These are phyloP conservation scores for Panicum virgatum DNA, from an alignment of 202 grass and related monocot genomes.

Conservation along the genomic window DNA sequence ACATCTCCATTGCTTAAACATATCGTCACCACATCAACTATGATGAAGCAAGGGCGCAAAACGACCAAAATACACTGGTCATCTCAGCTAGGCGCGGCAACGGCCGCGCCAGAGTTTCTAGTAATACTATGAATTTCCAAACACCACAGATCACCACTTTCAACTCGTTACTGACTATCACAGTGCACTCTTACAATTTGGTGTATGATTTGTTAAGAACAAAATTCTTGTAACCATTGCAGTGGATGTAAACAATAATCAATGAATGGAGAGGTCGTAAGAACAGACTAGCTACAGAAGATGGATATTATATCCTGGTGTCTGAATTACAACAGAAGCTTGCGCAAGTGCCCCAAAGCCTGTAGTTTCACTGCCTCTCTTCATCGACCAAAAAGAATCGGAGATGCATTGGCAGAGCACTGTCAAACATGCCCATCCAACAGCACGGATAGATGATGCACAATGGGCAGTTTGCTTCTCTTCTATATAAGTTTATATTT, in stretches of 20 bases:
- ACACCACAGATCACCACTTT: not conserved
- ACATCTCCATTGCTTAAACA: too few relatives aligned
- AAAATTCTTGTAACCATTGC: slow-evolving; percentile 8
- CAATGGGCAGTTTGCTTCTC: slow-evolving; percentile 2
- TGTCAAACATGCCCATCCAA: slow-evolving; percentile 51
- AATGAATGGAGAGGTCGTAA: slow-evolving; percentile 48
- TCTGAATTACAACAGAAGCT: slow-evolving; percentile 36
- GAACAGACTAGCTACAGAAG: slow-evolving; percentile 43
- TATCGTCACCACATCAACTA: too few relatives aligned
- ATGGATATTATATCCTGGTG: not conserved
- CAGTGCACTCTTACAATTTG: not conserved
- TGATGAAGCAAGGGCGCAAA: too few relatives aligned
- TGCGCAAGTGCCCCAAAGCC: not conserved
- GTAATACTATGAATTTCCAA: not conserved
- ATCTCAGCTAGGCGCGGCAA: too few relatives aligned
- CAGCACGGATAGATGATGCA: not conserved
- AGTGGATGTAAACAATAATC: slow-evolving; percentile 25
- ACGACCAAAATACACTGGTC: too few relatives aligned
- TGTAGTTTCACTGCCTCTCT: slow-evolving; percentile 21
- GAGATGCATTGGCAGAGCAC: slow-evolving; percentile 36
- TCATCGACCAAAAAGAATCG: slow-evolving; percentile 43
- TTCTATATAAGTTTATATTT: slow-evolving; percentile 29
- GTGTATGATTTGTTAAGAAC: not conserved
- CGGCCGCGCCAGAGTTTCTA: too few relatives aligned
- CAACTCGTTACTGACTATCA: not conserved